A percentile compares a stretch with the other conserved stretches of the same genome.
These are phyloP conservation scores for Arthrinium phaeospermum DNA, from an alignment of 2,329 filamentous ascomycete genomes.

Conservation along the genomic window DNA sequence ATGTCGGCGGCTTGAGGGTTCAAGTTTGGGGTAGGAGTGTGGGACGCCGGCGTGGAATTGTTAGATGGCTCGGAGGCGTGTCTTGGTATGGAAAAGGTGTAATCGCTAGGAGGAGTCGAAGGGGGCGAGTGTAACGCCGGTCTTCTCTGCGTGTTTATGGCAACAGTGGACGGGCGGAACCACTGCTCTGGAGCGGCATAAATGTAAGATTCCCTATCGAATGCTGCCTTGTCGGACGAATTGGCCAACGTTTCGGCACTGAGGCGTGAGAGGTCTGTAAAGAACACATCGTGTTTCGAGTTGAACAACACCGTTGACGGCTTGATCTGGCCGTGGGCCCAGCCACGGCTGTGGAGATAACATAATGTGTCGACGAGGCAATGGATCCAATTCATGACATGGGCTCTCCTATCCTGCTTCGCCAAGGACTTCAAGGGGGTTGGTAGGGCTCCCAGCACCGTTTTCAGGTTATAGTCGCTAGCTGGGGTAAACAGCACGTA, in stretches of 20 bases:
- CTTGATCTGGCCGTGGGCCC: constrained; percentile 71
- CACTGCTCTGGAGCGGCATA: constrained; percentile 75
- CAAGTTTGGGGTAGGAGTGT: constrained; percentile 49
- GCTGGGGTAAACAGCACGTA: constrained; percentile 72
- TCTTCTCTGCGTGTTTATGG: constrained; percentile 37
- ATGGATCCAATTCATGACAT: constrained; percentile 76
- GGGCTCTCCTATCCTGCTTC: constrained; percentile 62
- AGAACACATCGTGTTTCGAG: constrained; percentile 68
- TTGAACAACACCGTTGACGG: constrained; percentile 74
- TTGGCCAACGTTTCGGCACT: constrained; percentile 48
- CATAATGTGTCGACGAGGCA: constrained; percentile 73
- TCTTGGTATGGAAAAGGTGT: constrained; percentile 38
- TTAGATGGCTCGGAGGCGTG: constrained; percentile 37
- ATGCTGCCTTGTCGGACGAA: constrained; percentile 51
- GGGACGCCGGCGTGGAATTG: constrained; percentile 40
- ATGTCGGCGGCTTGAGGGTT: constrained; percentile 69
- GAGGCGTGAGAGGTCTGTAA: constrained; percentile 65
- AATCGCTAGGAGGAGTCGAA: constrained; percentile 43
- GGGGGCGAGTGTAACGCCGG: constrained; percentile 37
- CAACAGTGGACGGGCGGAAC: constrained; percentile 48
- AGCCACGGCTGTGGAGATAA: constrained; percentile 68
- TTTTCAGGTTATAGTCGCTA: constrained; percentile 69
- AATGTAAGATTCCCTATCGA: constrained; percentile 74
- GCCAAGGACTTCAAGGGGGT: constrained; percentile 65
- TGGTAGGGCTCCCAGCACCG: constrained; percentile 69